Evolutionary conservation across 2,329 filamentous ascomycete genomes (phyloP).

Genomic region (Ophiocordyceps robertsii): DNA sequence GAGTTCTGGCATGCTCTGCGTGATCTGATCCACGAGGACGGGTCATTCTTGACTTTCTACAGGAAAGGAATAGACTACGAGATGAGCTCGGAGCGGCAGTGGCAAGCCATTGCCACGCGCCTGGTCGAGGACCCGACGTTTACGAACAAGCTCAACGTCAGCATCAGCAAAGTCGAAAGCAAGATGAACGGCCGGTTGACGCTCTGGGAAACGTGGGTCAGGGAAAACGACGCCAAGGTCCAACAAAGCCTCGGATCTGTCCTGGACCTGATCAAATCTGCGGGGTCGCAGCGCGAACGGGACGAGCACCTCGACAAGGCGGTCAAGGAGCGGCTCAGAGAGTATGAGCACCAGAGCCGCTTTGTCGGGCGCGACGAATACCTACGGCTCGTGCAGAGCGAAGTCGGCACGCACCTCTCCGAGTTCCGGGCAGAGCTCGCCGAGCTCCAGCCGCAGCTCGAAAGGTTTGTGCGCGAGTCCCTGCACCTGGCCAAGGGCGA

Average conservation of each 20-base stretch:
- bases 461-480: slow-evolving; percentile 17
- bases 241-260: slow-evolving; percentile 15
- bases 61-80: slow-evolving; percentile 22
- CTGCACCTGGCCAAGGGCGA: slow-evolving; percentile 13
- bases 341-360: slow-evolving; percentile 16
- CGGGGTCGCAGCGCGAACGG: slow-evolving; percentile 19
- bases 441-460: slow-evolving; percentile 20
- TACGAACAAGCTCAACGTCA: slow-evolving; percentile 12
- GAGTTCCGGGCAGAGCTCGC: slow-evolving; percentile 27
- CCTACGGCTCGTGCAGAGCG: slow-evolving; percentile 24
- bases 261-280: slow-evolving; percentile 19
- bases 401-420: slow-evolving; percentile 22
- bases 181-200: slow-evolving; percentile 18
- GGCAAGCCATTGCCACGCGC: slow-evolving; percentile 29
- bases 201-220: slow-evolving; percentile 39
- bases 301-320: slow-evolving; percentile 20
- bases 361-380: slow-evolving; percentile 37
- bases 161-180: slow-evolving; percentile 11
- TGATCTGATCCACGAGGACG: slow-evolving; percentile 36
- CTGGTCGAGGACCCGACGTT: slow-evolving; percentile 22
- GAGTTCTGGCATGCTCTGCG: slow-evolving; percentile 54
- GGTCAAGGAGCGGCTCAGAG: slow-evolving; percentile 21
- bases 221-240: slow-evolving; percentile 31
- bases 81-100: slow-evolving; percentile 30
- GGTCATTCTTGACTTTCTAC: slow-evolving; percentile 31